phyloP scores from a whole-genome alignment of 768 basidiomycete genomes.

The Kwoniella sp. region DNA sequence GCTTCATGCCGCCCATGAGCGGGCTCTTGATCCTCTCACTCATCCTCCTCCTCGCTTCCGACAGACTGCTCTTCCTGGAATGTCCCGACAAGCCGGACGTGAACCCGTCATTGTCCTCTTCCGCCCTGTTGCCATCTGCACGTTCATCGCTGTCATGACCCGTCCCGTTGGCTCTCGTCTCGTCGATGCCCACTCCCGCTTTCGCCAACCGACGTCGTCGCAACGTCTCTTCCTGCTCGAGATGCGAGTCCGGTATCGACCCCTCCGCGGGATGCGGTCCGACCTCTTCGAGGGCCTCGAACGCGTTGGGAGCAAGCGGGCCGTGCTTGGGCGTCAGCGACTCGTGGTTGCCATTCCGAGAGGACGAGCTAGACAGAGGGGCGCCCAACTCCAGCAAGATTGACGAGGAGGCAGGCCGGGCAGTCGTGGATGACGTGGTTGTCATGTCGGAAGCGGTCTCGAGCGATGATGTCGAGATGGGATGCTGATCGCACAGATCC shows the following conservation, averaged over 20 bases:
- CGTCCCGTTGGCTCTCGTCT: not conserved
- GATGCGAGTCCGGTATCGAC: not conserved
- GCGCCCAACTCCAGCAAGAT: not conserved
- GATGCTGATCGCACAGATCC: too few species aligned
- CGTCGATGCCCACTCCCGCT: conserved; percentile 7
- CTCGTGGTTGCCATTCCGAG: too few species aligned
- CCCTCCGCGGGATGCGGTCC: not conserved
- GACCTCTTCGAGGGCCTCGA: conserved; percentile 1
- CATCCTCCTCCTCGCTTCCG: conserved; percentile 19
- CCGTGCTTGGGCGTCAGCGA: conserved; percentile 7
- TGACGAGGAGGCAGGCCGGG: not conserved
- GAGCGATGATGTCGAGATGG: too few species aligned
- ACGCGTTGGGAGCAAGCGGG: conserved; percentile 11
- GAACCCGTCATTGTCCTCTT: not conserved
- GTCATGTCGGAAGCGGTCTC: too few species aligned
- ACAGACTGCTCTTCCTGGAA: not conserved
- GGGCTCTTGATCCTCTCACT: conserved; percentile 32
- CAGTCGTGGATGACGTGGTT: not conserved
- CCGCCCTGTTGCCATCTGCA: not conserved
- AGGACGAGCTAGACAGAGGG: not conserved
- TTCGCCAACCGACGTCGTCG: conserved; percentile 4
- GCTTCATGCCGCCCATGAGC: conserved; percentile 24
- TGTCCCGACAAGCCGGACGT: not conserved
- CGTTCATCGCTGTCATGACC: not conserved
- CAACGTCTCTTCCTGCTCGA: not conserved